phyloP scores from a whole-genome alignment of 2,329 filamentous ascomycete genomes.

The Camptophora hylomeconis region DNA sequence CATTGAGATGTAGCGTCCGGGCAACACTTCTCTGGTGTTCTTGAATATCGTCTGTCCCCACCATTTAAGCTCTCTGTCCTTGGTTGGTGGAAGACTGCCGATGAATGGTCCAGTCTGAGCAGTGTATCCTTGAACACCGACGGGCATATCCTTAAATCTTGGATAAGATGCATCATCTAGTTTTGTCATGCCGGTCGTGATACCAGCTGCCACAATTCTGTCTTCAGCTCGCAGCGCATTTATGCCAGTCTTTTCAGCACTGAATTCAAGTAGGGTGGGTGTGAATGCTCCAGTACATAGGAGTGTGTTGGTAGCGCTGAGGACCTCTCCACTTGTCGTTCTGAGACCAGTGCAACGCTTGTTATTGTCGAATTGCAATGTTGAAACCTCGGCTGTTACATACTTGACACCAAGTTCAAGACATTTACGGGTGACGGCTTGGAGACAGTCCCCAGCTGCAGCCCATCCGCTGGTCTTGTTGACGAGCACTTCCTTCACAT shows the following conservation, averaged over 20 bases:
- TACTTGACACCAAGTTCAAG: slow-evolving; percentile 48
- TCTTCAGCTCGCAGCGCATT: slow-evolving; percentile 37
- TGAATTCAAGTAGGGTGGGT: slow-evolving; percentile 28
- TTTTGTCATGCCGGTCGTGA: slow-evolving; percentile 35
- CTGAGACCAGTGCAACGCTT: slow-evolving; percentile 26
- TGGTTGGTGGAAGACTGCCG: slow-evolving; percentile 44
- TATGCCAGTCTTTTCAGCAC: slow-evolving; percentile 24
- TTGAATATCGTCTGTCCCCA: slow-evolving; percentile 49
- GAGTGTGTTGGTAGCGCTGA: slow-evolving; percentile 20
- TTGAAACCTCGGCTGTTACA: slow-evolving; percentile 38
- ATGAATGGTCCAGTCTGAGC: slow-evolving; percentile 39
- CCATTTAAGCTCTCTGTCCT: slow-evolving; percentile 37
- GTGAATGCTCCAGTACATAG: slow-evolving; percentile 24
- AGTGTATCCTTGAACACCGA: slow-evolving; percentile 34
- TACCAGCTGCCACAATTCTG: slow-evolving; percentile 35
- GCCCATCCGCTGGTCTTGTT: slow-evolving; percentile 52
- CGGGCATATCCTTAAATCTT: slow-evolving; percentile 29
- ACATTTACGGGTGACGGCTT: slow-evolving; percentile 39
- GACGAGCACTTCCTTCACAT: slow-evolving; percentile 45
- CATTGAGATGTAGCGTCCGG: slow-evolving; percentile 42
- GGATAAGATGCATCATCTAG: slow-evolving; percentile 26
- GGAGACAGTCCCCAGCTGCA: slow-evolving; percentile 46
- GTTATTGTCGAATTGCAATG: slow-evolving; percentile 34
- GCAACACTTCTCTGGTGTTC: slow-evolving; percentile 40
- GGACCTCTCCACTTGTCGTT: slow-evolving; percentile 15